Base-by-base conservation (phyloP, 495 filamentous ascomycete genomes). In the Hypoxylon lenormandii region DNA sequence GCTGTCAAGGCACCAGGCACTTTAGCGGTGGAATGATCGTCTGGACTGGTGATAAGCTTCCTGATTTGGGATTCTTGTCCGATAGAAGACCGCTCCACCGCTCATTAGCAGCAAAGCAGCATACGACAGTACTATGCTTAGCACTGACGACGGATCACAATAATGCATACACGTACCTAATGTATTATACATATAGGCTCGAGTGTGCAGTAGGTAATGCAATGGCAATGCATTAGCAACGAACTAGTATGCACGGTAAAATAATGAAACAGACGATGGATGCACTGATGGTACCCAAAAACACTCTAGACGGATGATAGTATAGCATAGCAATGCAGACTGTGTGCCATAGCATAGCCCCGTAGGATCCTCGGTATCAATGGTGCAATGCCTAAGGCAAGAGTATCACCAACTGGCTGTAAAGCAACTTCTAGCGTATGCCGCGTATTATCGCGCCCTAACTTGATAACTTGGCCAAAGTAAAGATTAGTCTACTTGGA, bases 221-320 rank as follows among this genome's bases (percentile, higher is more conserved):
- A 54, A 56, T 70, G 55, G 60, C 30, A 69, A 51, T 63, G 64
- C 64, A 66, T 50, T 71, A 42, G 36, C n/a, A 11, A 43, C 58
- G 60, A 50, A 63, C 49, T 63, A 63, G 33, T 64, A 71, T 69
- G 70, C 60, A 60, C 56, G 66, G 56, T 46, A 70, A 61, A 73
- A 70, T 66, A 70, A 69, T 73, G 70, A 73, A 73, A 73, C 70
- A 38, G 56, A 33, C 66, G 60, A 70, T 73, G 70, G 66, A 69
- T 69, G 30, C 50, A 15, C 30, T 60, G 23, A 72, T 64, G 65
- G 37, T 55, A 65, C 69, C 48, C 47, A 53, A 66, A 51, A 33
- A 47, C 12, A 30, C 23, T 54, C 16, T 30, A 23, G 42, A 15
- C 22, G 23, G 60, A 18, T 22, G 22, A 33, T 56, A 37, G 45